Evolutionary conservation across 2,329 filamentous ascomycete species (phyloP), one percentile per base, ranked within the genome.

Genomic region (Ophiocordyceps unilateralis): DNA sequence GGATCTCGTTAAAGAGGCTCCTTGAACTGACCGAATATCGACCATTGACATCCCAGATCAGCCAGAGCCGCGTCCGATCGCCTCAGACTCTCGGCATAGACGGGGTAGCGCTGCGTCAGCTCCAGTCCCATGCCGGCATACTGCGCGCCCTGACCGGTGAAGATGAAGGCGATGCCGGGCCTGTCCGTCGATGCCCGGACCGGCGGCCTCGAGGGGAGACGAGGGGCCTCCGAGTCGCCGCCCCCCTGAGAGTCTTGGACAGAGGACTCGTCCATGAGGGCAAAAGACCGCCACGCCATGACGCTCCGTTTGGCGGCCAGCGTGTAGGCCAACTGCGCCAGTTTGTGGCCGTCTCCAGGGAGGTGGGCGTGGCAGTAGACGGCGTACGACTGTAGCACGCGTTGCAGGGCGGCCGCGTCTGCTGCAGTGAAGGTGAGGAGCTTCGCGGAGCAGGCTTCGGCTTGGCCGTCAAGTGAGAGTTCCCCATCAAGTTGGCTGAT

Each of bases 81-180:
- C n/a, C 32, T 36, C 43, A 32, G 26, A 42, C 1, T 39, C 43
- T 54, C 55, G 58, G 5, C 42, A 24, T 20, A 47, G 55, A 14
- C 51, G 48, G 41, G n/a, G 20, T 22, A 37, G 30, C 28, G 11
- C 40, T 47, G 43, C 52, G 37, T 48, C 32, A 56, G 40, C 12
- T 50, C 40, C 1, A 24, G 22, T 1, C 50, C 56, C 54, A 57
- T 57, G 2, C 22, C 19, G 5, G 50, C 39, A 53, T 53, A 59
- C 36, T 60, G 57, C 1, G 56, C 57, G 4, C 57, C 57, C 42
- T 60, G 58, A 0, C 57, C 56, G 1, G 57, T 59, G 45, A 59
- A 60, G 7, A 60, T 32, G 8, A 43, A 28, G 1, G 17, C 53
- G 9, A 39, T 23, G 15, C 20, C 17, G 32, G 17, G n/a, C 8